A percentile compares a stretch with the other conserved stretches of the same genome.
Conservation (phyloP, 176 grass and related monocot species). For the Calamus simplicifolius region DNA sequence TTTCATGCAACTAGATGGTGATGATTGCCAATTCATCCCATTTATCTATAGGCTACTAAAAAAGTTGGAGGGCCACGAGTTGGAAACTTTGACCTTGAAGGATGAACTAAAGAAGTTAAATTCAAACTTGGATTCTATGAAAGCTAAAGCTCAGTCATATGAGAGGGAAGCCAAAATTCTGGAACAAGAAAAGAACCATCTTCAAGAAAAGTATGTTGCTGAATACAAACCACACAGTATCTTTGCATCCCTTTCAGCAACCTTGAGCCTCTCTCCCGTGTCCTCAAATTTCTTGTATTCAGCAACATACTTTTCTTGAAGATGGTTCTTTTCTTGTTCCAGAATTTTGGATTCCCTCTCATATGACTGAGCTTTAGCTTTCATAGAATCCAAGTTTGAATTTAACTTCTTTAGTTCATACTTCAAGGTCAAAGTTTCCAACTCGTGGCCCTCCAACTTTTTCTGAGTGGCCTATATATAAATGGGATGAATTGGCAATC, state of each 20-base stretch:
- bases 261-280: constrained; percentile 36
- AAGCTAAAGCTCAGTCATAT: constrained; percentile 36
- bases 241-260: constrained; percentile 55
- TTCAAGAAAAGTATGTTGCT: constrained; percentile 56
- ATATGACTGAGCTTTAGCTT: constrained; percentile 36
- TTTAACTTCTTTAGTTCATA: constrained; percentile 63
- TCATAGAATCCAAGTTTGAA: constrained; percentile 41
- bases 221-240: constrained; percentile 49
- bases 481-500: constrained; percentile 5
- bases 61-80: constrained; percentile 31
- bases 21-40: constrained; percentile 3
- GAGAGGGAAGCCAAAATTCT: constrained; percentile 64
- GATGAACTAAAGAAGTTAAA: constrained; percentile 64
- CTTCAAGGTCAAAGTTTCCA: constrained; percentile 45
- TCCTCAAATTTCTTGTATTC: constrained; percentile 68
- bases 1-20: too few relatives aligned
- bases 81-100: constrained; percentile 45
- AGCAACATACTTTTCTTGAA: constrained; percentile 56
- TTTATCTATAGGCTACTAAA: constrained; percentile 35
- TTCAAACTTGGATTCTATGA: constrained; percentile 41
- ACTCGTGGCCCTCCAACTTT: constrained; percentile 31
- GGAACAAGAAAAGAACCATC: constrained; percentile 78
- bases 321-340: constrained; percentile 78
- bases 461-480: constrained; percentile 42
- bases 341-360: constrained; percentile 64